Conservation (phyloP, 1,284 basidiomycete genomes). For the Sparassis latifolia region DNA sequence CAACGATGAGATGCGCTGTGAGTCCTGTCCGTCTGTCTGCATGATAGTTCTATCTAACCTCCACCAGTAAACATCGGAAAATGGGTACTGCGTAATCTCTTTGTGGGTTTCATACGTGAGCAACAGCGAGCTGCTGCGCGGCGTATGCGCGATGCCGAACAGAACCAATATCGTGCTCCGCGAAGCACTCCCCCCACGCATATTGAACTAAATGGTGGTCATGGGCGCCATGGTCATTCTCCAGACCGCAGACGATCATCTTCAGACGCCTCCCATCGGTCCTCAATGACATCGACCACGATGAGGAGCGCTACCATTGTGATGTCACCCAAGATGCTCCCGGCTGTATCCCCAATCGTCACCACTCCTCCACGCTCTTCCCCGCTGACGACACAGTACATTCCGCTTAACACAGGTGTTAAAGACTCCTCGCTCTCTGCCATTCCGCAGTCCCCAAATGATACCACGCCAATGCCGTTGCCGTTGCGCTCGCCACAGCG, state of each 20-base stretch:
- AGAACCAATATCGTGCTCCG: slow-evolving; percentile 18
- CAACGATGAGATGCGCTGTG: slow-evolving; percentile 77
- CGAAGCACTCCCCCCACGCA: slow-evolving; percentile 22
- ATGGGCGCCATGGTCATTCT: slow-evolving; percentile 8
- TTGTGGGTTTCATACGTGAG: slow-evolving; percentile 63
- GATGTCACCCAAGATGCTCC: slow-evolving; percentile 56
- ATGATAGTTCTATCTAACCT: slow-evolving; percentile 3
- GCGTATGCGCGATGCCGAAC: slow-evolving; percentile 27
- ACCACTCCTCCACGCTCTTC: slow-evolving; percentile 38
- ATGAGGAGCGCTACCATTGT: slow-evolving; percentile 32
- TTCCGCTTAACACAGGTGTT: slow-evolving; percentile 35
- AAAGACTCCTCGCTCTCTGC: slow-evolving; percentile 24
- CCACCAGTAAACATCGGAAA: slow-evolving; percentile 71
- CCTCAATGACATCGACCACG: slow-evolving; percentile 3
- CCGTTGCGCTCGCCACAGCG: slow-evolving; percentile 16
- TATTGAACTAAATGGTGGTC: slow-evolving; percentile 22
- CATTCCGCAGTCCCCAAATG: slow-evolving; percentile 31
- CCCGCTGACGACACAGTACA: slow-evolving; percentile 51
- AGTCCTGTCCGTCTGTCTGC: slow-evolving; percentile 25
- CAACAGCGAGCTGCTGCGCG: slow-evolving; percentile 39
- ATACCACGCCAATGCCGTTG: slow-evolving; percentile 25
- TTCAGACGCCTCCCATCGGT: slow-evolving; percentile 22
- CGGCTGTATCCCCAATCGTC: slow-evolving; percentile 51
- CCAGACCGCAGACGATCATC: slow-evolving; percentile 23
- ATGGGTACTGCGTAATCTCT: slow-evolving; percentile 74